phyloP scores from a whole-genome alignment of 2,329 filamentous ascomycete species.

The Penicillium brasilianum region DNA sequence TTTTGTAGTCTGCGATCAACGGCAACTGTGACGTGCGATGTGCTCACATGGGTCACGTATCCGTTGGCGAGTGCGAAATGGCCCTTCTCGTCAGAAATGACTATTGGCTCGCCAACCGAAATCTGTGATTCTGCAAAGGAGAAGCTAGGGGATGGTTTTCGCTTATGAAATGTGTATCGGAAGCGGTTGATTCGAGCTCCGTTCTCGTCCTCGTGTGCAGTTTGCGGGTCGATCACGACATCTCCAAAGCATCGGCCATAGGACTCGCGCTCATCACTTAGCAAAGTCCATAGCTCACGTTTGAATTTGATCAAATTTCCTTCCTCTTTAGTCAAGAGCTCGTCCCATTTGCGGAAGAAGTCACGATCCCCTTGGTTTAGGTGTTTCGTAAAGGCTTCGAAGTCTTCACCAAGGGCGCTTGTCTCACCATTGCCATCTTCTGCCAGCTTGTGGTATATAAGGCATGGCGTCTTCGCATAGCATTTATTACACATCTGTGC shows the following conservation, averaged over 20 bases:
- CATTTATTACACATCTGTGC: constrained; percentile 82
- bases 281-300: constrained; percentile 94
- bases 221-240: constrained; percentile 80
- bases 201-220: constrained; percentile 69
- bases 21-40: constrained; percentile 78
- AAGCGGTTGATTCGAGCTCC: constrained; percentile 89
- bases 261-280: constrained; percentile 84
- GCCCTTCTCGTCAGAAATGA: constrained; percentile 93
- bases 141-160: constrained; percentile 64
- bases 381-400: constrained; percentile 78
- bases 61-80: constrained; percentile 95
- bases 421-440: constrained; percentile 82
- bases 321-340: constrained; percentile 90
- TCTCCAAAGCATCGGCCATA: constrained; percentile 88
- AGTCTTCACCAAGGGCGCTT: constrained; percentile 80
- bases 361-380: constrained; percentile 74
- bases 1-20: constrained; percentile 92
- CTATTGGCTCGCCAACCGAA: constrained; percentile 83
- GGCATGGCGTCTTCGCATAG: constrained; percentile 89
- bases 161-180: constrained; percentile 82
- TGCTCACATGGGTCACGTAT: constrained; percentile 79
- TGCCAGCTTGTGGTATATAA: constrained; percentile 88
- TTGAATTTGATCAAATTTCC: constrained; percentile 85
- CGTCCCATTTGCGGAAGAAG: constrained; percentile 96
- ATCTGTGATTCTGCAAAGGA: constrained; percentile 94